These are phyloP conservation scores for Fusarium tanahbumbuense DNA, from an alignment of 2,329 filamentous ascomycete genomes.

Conservation along the genomic window DNA sequence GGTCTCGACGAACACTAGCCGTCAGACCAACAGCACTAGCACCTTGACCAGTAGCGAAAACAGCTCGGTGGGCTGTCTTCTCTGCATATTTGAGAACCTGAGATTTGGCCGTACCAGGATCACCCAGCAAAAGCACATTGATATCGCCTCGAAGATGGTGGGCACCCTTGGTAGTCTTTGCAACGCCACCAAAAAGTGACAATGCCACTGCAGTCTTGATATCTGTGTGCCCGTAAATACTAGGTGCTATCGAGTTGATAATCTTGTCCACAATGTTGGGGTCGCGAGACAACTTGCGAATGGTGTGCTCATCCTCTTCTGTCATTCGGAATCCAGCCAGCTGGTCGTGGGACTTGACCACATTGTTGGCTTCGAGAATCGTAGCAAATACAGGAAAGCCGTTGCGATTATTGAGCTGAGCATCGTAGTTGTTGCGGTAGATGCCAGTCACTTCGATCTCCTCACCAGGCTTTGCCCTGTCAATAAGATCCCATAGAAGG, in stretches of 20 bases:
- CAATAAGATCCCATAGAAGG: slow-evolving; percentile 95
- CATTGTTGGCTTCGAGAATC: slow-evolving; percentile 95
- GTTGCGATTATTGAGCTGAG: slow-evolving; percentile 97
- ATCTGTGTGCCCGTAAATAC: slow-evolving; percentile 95
- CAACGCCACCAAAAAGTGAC: slow-evolving; percentile 93
- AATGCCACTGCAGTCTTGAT: slow-evolving; percentile 97
- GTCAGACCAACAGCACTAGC: slow-evolving; percentile 98
- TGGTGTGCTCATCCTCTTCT: slow-evolving; percentile 92
- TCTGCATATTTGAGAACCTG: slow-evolving; percentile 98
- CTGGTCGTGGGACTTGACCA: slow-evolving; percentile 97
- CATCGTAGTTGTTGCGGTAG: slow-evolving; percentile 98
- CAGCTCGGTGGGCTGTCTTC: slow-evolving; percentile 94
- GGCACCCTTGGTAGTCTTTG: slow-evolving; percentile 88
- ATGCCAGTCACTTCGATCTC: slow-evolving; percentile 97
- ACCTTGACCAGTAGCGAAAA: slow-evolving; percentile 97
- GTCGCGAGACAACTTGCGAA: slow-evolving; percentile 87
- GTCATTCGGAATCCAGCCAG: slow-evolving; percentile 95
- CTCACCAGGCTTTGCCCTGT: slow-evolving; percentile 95
- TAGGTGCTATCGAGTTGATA: slow-evolving; percentile 91
- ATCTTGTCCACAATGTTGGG: slow-evolving; percentile 94
- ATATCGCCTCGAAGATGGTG: slow-evolving; percentile 97
- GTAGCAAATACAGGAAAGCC: slow-evolving; percentile 99
- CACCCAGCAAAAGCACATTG: slow-evolving; percentile 94
- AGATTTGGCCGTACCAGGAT: slow-evolving; percentile 97
- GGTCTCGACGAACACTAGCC: slow-evolving; percentile 93